Evolutionary conservation across 2,329 filamentous ascomycete genomes (phyloP).

Genomic region (Neopestalotiopsis sp.): DNA sequence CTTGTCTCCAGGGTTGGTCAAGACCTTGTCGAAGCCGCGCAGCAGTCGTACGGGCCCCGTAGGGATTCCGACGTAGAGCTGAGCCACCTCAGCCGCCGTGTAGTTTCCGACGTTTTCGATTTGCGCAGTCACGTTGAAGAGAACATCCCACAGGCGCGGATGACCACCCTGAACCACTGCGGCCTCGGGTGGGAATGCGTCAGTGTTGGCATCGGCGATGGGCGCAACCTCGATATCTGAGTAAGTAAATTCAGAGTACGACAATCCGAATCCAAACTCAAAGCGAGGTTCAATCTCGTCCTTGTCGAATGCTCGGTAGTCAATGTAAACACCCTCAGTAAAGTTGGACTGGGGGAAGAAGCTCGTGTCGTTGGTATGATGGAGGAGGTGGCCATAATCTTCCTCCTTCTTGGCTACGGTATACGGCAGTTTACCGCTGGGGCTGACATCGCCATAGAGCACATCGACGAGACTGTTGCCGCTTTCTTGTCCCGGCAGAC

Average conservation of each 20-base stretch:
- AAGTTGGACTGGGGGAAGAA: slow-evolving; percentile 75
- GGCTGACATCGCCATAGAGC: slow-evolving; percentile 58
- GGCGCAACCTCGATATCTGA: not conserved
- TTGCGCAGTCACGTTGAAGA: slow-evolving; percentile 58
- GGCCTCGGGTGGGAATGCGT: slow-evolving; percentile 25
- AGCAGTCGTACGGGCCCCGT: slow-evolving; percentile 21
- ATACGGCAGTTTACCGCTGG: slow-evolving; percentile 34
- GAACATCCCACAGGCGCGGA: slow-evolving; percentile 50
- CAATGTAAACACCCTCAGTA: slow-evolving; percentile 80
- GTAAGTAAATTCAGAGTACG: slow-evolving; percentile 71
- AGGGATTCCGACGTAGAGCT: slow-evolving; percentile 60
- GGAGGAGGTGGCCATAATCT: slow-evolving; percentile 61
- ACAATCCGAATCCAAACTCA: slow-evolving; percentile 83
- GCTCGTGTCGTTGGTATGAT: slow-evolving; percentile 53
- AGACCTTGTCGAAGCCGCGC: slow-evolving; percentile 71
- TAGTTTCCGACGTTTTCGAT: slow-evolving; percentile 69
- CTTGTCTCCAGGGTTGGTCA: slow-evolving; percentile 56
- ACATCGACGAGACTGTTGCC: slow-evolving; percentile 76
- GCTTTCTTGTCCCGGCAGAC: slow-evolving; percentile 83
- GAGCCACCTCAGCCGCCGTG: slow-evolving; percentile 68
- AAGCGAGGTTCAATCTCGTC: slow-evolving; percentile 73
- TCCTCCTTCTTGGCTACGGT: slow-evolving; percentile 33
- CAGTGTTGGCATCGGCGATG: not conserved
- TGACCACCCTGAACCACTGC: slow-evolving; percentile 47
- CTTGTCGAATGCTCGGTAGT: slow-evolving; percentile 90